Evolutionary conservation across 305 asterid genomes (phyloP).

Genomic region (Caryopteris hybrid): DNA sequence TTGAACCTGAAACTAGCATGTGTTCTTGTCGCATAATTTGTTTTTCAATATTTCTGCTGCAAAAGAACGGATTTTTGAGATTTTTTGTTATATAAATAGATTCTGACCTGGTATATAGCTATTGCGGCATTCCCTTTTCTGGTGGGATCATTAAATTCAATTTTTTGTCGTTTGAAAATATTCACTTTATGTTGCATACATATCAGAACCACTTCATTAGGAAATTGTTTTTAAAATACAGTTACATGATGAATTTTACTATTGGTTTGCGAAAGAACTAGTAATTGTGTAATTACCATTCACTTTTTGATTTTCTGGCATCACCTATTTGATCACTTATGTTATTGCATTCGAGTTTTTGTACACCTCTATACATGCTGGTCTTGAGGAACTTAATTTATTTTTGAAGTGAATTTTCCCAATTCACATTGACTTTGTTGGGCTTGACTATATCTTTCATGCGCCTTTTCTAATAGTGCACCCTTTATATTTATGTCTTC

Average conservation of each 20-base stretch:
- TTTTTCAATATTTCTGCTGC: neutral
- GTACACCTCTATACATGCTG: neutral
- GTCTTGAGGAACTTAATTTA: neutral
- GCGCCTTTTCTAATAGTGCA: neutral
- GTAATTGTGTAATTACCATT: neutral
- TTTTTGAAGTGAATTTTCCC: neutral
- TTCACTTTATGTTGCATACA: neutral
- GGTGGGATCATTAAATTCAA: slow-evolving; percentile 1
- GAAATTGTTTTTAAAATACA: neutral
- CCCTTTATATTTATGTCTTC: slow-evolving; percentile 10
- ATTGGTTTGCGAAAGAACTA: neutral
- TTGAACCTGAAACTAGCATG: neutral
- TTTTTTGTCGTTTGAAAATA: neutral
- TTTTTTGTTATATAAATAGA: neutral
- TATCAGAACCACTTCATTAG: neutral
- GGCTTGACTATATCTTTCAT: neutral
- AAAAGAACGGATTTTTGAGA: slow-evolving; percentile 7
- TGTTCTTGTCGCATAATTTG: neutral
- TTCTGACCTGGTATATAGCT: neutral
- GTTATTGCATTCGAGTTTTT: neutral
- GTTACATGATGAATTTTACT: neutral
- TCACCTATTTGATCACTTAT: neutral
- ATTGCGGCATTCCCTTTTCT: too few relatives aligned
- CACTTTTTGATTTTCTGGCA: neutral
- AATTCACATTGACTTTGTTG: neutral